phyloP scores from a whole-genome alignment of 192 early-diverging fungal species.

The Backusella luteola region DNA sequence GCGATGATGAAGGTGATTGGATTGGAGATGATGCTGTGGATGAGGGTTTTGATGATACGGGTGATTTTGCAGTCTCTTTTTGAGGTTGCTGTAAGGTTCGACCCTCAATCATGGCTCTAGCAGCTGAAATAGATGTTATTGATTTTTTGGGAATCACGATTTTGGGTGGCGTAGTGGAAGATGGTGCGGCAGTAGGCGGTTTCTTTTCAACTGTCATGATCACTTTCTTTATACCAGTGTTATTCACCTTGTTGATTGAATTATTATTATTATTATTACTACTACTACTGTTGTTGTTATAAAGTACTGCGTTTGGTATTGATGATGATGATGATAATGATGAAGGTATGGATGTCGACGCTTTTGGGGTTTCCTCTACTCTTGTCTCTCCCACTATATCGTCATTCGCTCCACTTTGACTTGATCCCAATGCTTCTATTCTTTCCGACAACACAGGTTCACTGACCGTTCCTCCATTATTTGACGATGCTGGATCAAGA shows the following conservation, averaged over 20 bases:
- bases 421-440: not conserved
- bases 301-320: not conserved
- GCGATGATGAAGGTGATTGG: not conserved
- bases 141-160: not conserved
- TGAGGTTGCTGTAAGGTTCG: not conserved
- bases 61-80: not conserved
- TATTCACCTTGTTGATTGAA: not conserved
- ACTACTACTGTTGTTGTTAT: not conserved
- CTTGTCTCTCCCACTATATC: not conserved
- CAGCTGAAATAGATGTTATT: not conserved
- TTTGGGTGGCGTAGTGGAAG: not conserved
- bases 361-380: not conserved
- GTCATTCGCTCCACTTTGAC: not conserved
- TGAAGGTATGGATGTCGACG: not conserved
- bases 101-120: not conserved
- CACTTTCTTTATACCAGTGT: not conserved
- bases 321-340: not conserved
- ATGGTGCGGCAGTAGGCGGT: not conserved
- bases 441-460: not conserved
- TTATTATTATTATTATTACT: not conserved
- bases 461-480: not conserved
- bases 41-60: not conserved
- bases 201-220: slow-evolving; percentile 1
- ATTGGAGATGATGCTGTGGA: not conserved
- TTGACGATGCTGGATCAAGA: not conserved